phyloP scores from a whole-genome alignment of 1,284 basidiomycete species.

The Vanrija humicola region DNA sequence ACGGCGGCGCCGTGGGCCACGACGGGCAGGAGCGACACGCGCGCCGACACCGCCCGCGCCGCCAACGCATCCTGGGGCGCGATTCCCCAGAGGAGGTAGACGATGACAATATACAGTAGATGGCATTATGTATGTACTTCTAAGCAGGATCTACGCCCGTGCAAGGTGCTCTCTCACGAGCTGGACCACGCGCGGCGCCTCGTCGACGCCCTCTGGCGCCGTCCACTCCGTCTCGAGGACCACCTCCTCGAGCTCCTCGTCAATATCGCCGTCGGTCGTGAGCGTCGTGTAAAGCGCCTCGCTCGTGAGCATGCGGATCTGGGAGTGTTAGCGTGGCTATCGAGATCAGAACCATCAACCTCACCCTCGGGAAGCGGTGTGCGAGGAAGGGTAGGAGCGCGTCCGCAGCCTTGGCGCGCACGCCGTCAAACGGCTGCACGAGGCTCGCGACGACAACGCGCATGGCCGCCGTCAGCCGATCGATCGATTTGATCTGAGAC shows the following conservation, averaged over 20 bases:
- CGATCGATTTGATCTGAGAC: constrained; percentile 65
- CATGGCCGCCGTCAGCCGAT: constrained; percentile 71
- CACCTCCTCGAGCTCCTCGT: constrained; percentile 69
- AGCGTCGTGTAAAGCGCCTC: constrained; percentile 73
- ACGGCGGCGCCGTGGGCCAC: not conserved
- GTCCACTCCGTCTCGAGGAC: constrained; percentile 77
- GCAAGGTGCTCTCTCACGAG: constrained; percentile 4
- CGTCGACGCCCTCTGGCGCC: constrained; percentile 12
- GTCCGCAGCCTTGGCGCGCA: constrained; percentile 54
- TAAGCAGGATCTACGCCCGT: not conserved
- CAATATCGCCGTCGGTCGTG: constrained; percentile 63
- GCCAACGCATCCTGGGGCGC: not conserved
- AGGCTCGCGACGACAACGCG: constrained; percentile 57
- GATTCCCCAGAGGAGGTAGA: not conserved
- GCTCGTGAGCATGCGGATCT: constrained; percentile 74
- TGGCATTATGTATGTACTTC: not conserved
- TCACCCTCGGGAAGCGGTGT: constrained; percentile 73
- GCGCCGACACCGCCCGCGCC: too few relatives aligned
- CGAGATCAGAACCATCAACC: not conserved
- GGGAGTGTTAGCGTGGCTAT: constrained; percentile 4
- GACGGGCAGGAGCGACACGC: not conserved
- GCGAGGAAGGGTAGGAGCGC: constrained; percentile 60
- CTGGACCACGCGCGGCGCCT: constrained; percentile 15
- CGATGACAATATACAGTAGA: not conserved
- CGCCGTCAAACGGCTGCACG: constrained; percentile 13